phyloP scores from a whole-genome alignment of 164 flowering plant species.

The Kalanchoe fedtschenkoi region DNA sequence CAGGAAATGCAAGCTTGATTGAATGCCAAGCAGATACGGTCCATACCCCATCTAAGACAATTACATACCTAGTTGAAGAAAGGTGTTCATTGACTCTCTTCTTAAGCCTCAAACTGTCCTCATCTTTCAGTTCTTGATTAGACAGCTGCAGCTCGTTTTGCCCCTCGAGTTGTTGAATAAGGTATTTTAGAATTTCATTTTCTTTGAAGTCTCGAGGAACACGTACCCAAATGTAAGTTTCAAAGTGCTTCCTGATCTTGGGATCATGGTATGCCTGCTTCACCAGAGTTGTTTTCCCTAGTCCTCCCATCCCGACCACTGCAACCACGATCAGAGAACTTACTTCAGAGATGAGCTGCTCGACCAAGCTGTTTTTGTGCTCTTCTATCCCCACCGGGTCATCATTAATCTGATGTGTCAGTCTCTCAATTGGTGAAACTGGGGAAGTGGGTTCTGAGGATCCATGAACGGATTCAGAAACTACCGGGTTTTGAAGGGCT shows the following conservation, averaged over 20 bases:
- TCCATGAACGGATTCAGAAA: neutral
- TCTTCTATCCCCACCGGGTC: constrained; percentile 37
- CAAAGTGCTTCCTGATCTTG: constrained; percentile 14
- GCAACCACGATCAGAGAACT: constrained; percentile 20
- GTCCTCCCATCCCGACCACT: constrained; percentile 51
- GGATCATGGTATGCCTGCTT: constrained; percentile 17
- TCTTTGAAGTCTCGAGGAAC: constrained; percentile 18
- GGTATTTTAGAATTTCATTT: constrained; percentile 14
- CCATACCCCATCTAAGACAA: constrained; percentile 41
- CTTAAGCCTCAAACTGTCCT: constrained; percentile 10
- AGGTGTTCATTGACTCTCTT: constrained; percentile 15
- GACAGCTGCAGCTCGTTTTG: neutral
- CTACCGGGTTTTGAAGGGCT: neutral
- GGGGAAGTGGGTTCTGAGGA: neutral
- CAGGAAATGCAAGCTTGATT: constrained; percentile 15
- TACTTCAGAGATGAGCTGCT: constrained; percentile 16
- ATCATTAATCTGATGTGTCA: constrained; percentile 8
- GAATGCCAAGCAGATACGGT: constrained; percentile 14
- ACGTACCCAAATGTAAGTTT: constrained; percentile 22
- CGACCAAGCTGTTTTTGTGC: constrained; percentile 9
- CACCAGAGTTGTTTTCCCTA: constrained; percentile 46
- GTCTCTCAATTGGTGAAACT: neutral
- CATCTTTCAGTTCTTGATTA: constrained; percentile 1
- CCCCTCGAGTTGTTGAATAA: constrained; percentile 15
- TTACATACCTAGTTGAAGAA: constrained; percentile 19